Base-by-base conservation (phyloP, 1,284 basidiomycete species). In the Wolfiporia cocos region DNA sequence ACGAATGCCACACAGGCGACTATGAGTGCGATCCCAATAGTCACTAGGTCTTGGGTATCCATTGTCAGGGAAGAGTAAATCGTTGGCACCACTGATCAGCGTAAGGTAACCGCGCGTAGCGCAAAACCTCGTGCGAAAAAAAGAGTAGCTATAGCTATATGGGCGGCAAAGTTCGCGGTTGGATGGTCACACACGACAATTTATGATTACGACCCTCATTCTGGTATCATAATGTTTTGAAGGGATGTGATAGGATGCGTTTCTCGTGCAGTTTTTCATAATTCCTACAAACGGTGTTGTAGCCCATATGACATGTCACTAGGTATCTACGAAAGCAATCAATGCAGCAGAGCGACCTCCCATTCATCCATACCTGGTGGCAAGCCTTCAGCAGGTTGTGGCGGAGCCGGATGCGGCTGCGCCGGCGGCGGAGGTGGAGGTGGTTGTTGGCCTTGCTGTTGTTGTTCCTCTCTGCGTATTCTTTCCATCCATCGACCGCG, bases 401-500 rank as follows among this genome's bases (percentile, higher is more conserved):
- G 12, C 32, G 10, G 12, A 34, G 32, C 12, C 32, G 9, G 32
- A 34, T 34, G 32, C 11, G 17, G 34, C 15, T 34, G 34, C 2
- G 14, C 32, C 7, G 22, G 6, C 7, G 35, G 32, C 18, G 21
- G 29, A 34, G 30, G 42, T 26, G 31, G 20, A 17, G 31, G 30
- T 7, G 11, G 34, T 9, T 12, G 37, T 10, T 22, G 21, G 15
- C 17, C 28, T 19, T 44, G 43, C 33, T 18, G 32, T 33, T 53
- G 48, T 49, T 75, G 70, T 33, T 62, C 58, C 41, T 68, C 67
- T 47, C 79, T 66, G 45, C 85, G 68, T 60, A 79, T 73, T 41
- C 82, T 65, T 49, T 84, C 81, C 32, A 84, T 73, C 52, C 85
- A 79, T 42, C 86, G 71, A 11, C 79, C 81, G 42, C 86, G 74